Conservation (phyloP, 164 flowering plant genomes). For the Vitis amurensis region DNA sequence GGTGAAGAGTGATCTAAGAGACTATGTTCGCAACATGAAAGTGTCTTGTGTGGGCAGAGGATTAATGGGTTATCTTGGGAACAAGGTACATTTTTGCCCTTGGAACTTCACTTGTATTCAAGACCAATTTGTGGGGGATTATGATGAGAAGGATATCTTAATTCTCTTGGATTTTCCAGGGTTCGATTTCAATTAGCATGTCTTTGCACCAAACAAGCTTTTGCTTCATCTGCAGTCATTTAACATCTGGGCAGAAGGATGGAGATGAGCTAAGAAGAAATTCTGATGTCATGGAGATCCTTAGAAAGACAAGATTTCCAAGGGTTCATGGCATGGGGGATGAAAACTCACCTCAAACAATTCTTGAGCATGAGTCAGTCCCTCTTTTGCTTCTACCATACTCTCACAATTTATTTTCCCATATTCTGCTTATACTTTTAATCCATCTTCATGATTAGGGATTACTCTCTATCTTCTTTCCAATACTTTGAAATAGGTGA, state of each 20-base stretch:
- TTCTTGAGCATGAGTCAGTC: constrained; percentile 91
- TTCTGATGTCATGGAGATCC: constrained; percentile 95
- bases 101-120: neutral
- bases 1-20: constrained; percentile 61
- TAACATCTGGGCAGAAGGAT: constrained; percentile 97
- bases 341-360: constrained; percentile 81
- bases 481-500: neutral
- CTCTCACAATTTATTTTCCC: neutral
- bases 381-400: neutral
- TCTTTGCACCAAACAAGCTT: constrained; percentile 95
- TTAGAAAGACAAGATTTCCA: constrained; percentile 96
- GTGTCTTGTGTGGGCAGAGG: constrained; percentile 88
- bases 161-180: constrained; percentile 54
- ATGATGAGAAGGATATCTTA: constrained; percentile 8
- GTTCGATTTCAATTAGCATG: constrained; percentile 98
- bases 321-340: constrained; percentile 73
- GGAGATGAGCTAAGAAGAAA: constrained; percentile 96
- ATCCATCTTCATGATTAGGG: neutral
- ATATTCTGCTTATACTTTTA: neutral
- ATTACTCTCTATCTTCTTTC: neutral
- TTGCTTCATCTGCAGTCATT: constrained; percentile 96
- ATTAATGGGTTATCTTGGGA: constrained; percentile 82
- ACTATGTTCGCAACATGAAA: constrained; percentile 59
- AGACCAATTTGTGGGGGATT: neutral
- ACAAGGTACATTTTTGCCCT: constrained; percentile 49